Evolutionary conservation across 495 filamentous ascomycete genomes (phyloP).

Genomic region (Chaetomidium leptoderma): DNA sequence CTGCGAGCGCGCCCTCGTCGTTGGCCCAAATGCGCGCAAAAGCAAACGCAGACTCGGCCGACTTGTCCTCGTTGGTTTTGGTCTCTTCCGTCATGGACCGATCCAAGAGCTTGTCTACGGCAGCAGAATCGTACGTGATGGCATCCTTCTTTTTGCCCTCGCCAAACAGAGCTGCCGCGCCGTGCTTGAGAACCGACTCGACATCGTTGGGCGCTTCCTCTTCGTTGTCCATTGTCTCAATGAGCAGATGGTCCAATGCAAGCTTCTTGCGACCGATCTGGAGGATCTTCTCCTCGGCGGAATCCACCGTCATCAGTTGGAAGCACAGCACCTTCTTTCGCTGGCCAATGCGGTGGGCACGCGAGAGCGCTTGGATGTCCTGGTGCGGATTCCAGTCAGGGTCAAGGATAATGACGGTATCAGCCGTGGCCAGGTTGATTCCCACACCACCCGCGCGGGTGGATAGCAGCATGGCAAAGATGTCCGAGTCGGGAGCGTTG

Average conservation of each 20-base stretch:
- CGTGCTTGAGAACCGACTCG: slow-evolving; percentile 84
- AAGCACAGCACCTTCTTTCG: slow-evolving; percentile 93
- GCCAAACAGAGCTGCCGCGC: slow-evolving; percentile 79
- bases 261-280: slow-evolving; percentile 95
- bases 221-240: slow-evolving; percentile 75
- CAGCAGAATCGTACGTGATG: slow-evolving; percentile 72
- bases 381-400: slow-evolving; percentile 98
- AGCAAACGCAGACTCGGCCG: slow-evolving; percentile 74
- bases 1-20: slow-evolving; percentile 56
- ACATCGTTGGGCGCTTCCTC: slow-evolving; percentile 71
- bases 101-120: slow-evolving; percentile 84
- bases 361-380: slow-evolving; percentile 90
- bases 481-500: slow-evolving; percentile 75
- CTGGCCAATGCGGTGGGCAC: slow-evolving; percentile 94
- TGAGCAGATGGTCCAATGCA: slow-evolving; percentile 86
- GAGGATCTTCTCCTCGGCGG: slow-evolving; percentile 91
- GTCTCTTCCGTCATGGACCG: slow-evolving; percentile 76
- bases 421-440: slow-evolving; percentile 94
- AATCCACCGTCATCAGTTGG: slow-evolving; percentile 83
- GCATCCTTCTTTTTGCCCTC: slow-evolving; percentile 60
- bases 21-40: slow-evolving; percentile 93
- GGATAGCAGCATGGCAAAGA: slow-evolving; percentile 87
- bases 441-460: slow-evolving; percentile 94
- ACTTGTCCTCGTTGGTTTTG: slow-evolving; percentile 49
- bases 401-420: slow-evolving; percentile 97